phyloP scores from a whole-genome alignment of 1,284 basidiomycete species.

The Anthracocystis walkeri region DNA sequence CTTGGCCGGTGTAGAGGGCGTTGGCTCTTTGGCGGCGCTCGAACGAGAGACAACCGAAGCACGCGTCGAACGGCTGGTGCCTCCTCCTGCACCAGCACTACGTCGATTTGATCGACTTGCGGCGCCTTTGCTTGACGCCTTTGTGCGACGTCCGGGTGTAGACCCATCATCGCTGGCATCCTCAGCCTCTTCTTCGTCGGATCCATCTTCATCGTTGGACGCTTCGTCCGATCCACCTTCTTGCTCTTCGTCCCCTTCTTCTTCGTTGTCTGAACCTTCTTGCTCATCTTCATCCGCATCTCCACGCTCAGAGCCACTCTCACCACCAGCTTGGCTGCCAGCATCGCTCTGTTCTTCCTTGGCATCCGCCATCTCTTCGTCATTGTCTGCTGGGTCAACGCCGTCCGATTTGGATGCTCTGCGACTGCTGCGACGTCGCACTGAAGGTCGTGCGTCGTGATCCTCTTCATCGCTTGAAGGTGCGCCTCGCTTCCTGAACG shows the following conservation, averaged over 20 bases:
- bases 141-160: constrained; percentile 9
- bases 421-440: constrained; percentile 45
- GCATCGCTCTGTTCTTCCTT: constrained; percentile 46
- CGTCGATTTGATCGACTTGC: constrained; percentile 12
- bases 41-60: constrained; percentile 44
- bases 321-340: constrained; percentile 16
- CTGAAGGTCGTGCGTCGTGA: constrained; percentile 30
- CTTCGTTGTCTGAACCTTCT: constrained; percentile 14
- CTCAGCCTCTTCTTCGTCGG: constrained; percentile 25
- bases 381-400: constrained; percentile 19
- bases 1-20: constrained; percentile 35
- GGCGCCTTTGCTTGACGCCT: constrained; percentile 18
- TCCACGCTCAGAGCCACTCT: constrained; percentile 22
- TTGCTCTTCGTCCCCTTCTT: constrained; percentile 22
- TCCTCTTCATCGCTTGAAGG: constrained; percentile 45
- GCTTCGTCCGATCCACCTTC: constrained; percentile 32
- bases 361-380: constrained; percentile 46
- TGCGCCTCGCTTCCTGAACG: constrained; percentile 34
- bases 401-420: constrained; percentile 41
- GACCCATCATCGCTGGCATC: constrained; percentile 26
- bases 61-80: constrained; percentile 26
- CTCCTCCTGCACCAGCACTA: constrained; percentile 7
- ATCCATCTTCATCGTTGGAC: constrained; percentile 30
- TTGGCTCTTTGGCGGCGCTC: constrained; percentile 33
- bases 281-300: constrained; percentile 34